Conservation (phyloP, 2,329 filamentous ascomycete species). For the Xylariaceae sp. region DNA sequence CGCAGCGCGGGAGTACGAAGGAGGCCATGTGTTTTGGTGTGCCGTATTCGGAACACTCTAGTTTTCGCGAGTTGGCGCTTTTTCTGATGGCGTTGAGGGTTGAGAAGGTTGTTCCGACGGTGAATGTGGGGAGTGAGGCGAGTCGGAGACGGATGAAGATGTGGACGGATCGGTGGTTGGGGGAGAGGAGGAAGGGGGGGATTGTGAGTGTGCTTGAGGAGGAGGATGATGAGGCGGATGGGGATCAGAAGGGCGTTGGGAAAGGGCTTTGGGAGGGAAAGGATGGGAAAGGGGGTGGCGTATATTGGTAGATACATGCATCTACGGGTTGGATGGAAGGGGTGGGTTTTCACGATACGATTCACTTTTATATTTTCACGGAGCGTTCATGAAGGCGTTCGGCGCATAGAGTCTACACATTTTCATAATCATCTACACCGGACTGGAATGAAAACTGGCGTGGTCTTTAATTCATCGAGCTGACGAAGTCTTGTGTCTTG, state of each 20-base stretch:
- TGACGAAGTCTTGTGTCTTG: background rate
- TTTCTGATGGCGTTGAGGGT: conserved; percentile 86
- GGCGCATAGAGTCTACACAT: no score
- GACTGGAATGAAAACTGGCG: background rate
- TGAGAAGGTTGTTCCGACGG: conserved; percentile 86
- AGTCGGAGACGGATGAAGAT: conserved; percentile 56
- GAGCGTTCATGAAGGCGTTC: background rate
- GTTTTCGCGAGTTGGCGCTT: conserved; percentile 88
- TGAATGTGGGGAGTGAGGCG: conserved; percentile 66
- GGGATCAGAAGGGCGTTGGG: conserved; percentile 29
- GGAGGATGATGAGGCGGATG: conserved; percentile 36
- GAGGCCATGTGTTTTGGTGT: conserved; percentile 88
- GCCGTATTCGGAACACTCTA: conserved; percentile 93
- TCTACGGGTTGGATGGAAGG: no score
- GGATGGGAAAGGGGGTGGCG: conserved; percentile 37
- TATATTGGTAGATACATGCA: conserved; percentile 42
- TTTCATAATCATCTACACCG: no score
- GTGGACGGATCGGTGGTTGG: conserved; percentile 60
- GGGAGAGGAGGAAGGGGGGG: conserved; percentile 53
- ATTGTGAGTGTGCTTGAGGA: conserved; percentile 41
- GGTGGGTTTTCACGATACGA: no score
- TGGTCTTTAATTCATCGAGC: no score
- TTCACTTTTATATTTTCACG: no score
- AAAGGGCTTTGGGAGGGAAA: conserved; percentile 38
- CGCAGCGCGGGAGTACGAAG: conserved; percentile 76